These are phyloP conservation scores for Wickerhamomyces hampshirensis DNA, from an alignment of 805 yeast species.

Conservation along the genomic window DNA sequence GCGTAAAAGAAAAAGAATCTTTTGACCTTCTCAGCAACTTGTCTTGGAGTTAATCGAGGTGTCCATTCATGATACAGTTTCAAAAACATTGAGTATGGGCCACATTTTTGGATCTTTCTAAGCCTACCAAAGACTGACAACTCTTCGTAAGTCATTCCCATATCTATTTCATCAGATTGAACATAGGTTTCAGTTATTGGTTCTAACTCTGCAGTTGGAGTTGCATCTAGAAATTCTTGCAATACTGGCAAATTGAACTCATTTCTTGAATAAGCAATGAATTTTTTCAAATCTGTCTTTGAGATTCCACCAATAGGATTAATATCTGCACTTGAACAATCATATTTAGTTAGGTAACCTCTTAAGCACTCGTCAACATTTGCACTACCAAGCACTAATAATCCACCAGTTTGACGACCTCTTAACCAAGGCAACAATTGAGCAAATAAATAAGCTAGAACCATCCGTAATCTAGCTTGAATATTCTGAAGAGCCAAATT, in stretches of 20 bases:
- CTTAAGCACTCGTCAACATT: slow-evolving; percentile 96
- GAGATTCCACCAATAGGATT: slow-evolving; percentile 99
- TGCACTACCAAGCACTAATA: slow-evolving; percentile 90
- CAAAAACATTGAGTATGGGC: slow-evolving; percentile 93
- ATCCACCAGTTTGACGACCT: slow-evolving; percentile 59
- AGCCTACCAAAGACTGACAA: slow-evolving; percentile 84
- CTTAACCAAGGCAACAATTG: slow-evolving; percentile 95
- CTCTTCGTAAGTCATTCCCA: slow-evolving; percentile 98
- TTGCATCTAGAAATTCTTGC: slow-evolving; percentile 75
- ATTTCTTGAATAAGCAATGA: slow-evolving; percentile 72
- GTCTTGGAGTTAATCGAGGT: slow-evolving; percentile 72
- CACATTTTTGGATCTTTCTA: slow-evolving; percentile 90
- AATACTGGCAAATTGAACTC: slow-evolving; percentile 75
- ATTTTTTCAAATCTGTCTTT: slow-evolving; percentile 83
- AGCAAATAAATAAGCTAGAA: slow-evolving; percentile 86
- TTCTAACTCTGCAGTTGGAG: slow-evolving; percentile 97
- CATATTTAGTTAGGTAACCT: slow-evolving; percentile 95
- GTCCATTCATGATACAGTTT: slow-evolving; percentile 91
- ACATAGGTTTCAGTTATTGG: slow-evolving; percentile 91
- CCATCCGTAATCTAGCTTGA: slow-evolving; percentile 96
- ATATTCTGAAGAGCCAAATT: slow-evolving; percentile 94
- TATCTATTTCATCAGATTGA: slow-evolving; percentile 94
- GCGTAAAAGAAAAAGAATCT: slow-evolving; percentile 91
- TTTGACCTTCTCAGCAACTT: slow-evolving; percentile 90
- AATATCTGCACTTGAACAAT: slow-evolving; percentile 94